Evolutionary conservation across 2,329 filamentous ascomycete genomes (phyloP).

Genomic region (Purpureocillium lavendulum): DNA sequence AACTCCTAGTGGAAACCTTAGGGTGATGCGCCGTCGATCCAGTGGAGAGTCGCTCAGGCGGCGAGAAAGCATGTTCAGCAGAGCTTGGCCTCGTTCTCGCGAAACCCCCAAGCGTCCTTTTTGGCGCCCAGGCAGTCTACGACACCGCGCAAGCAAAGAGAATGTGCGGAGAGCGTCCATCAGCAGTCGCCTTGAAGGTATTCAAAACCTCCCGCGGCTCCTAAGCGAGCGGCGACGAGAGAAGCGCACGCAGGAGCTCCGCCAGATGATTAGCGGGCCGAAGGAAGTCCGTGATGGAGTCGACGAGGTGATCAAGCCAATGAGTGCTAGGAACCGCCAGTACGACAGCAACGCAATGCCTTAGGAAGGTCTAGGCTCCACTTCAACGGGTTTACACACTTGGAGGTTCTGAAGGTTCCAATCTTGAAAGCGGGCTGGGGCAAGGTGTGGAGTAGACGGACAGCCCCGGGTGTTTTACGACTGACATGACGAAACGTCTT

Average conservation of each 20-base stretch:
- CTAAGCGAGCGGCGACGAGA: constrained; percentile 51
- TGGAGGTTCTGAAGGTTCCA: too few species aligned
- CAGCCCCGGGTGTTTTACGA: constrained; percentile 3
- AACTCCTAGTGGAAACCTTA: constrained; percentile 50
- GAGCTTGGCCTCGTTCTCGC: constrained; percentile 26
- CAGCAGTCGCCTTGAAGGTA: constrained; percentile 40
- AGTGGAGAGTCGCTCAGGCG: constrained; percentile 35
- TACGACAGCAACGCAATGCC: background rate
- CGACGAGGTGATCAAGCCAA: constrained; percentile 44
- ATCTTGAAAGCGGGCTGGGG: too few species aligned
- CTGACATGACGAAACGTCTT: constrained; percentile 5
- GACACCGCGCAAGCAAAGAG: constrained; percentile 14
- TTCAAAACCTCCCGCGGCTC: constrained; percentile 44
- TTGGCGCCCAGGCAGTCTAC: constrained; percentile 22
- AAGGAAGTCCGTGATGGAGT: constrained; percentile 50
- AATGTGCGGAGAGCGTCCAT: constrained; percentile 27
- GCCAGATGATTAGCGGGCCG: constrained; percentile 52
- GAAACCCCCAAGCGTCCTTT: constrained; percentile 15
- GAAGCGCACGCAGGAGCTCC: constrained; percentile 49
- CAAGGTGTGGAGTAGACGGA: too few species aligned
- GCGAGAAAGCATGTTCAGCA: constrained; percentile 13
- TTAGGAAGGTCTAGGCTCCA: background rate
- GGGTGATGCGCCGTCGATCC: constrained; percentile 46
- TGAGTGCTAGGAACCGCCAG: constrained; percentile 10
- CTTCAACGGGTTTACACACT: too few species aligned